A percentile compares a stretch with the other conserved stretches of the same genome.
These are phyloP conservation scores for Colletotrichum sp. DNA, from an alignment of 2,329 filamentous ascomycete genomes.

Conservation along the genomic window DNA sequence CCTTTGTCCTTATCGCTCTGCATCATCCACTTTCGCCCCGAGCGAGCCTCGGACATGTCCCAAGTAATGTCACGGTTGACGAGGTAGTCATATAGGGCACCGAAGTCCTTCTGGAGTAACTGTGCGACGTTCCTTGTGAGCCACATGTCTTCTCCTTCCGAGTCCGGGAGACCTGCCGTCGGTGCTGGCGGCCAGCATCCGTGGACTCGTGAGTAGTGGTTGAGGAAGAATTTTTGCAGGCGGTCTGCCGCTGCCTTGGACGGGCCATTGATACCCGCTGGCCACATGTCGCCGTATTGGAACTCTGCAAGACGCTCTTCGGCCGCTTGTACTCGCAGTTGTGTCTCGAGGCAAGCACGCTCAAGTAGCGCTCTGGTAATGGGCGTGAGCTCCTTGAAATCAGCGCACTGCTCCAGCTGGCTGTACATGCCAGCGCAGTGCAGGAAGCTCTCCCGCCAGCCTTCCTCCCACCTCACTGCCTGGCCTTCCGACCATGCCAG, in stretches of 20 bases:
- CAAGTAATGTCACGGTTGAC: slow-evolving; percentile 71
- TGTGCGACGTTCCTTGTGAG: slow-evolving; percentile 62
- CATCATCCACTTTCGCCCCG: slow-evolving; percentile 70
- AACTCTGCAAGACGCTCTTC: slow-evolving; percentile 67
- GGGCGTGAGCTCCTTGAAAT: slow-evolving; percentile 63
- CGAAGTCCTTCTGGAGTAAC: slow-evolving; percentile 69
- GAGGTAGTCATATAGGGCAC: slow-evolving; percentile 72
- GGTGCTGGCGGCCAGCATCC: slow-evolving; percentile 61
- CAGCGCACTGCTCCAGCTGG: slow-evolving; percentile 54
- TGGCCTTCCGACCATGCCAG: slow-evolving; percentile 70
- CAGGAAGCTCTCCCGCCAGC: slow-evolving; percentile 70
- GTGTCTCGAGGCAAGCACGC: slow-evolving; percentile 63
- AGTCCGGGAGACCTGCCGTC: slow-evolving; percentile 21
- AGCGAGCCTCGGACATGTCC: slow-evolving; percentile 66
- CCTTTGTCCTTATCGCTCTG: slow-evolving; percentile 48
- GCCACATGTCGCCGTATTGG: slow-evolving; percentile 67
- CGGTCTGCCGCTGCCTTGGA: slow-evolving; percentile 62
- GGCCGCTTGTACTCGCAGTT: slow-evolving; percentile 65
- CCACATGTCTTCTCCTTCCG: slow-evolving; percentile 56
- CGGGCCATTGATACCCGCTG: slow-evolving; percentile 37
- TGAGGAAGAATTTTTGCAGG: slow-evolving; percentile 63
- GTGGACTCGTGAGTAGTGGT: slow-evolving; percentile 60
- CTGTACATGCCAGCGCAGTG: slow-evolving; percentile 70
- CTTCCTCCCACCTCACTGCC: slow-evolving; percentile 67
- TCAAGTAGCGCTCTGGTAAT: slow-evolving; percentile 69